Conservation (phyloP, 805 yeast species). For the Yamadazyma laniorum region DNA sequence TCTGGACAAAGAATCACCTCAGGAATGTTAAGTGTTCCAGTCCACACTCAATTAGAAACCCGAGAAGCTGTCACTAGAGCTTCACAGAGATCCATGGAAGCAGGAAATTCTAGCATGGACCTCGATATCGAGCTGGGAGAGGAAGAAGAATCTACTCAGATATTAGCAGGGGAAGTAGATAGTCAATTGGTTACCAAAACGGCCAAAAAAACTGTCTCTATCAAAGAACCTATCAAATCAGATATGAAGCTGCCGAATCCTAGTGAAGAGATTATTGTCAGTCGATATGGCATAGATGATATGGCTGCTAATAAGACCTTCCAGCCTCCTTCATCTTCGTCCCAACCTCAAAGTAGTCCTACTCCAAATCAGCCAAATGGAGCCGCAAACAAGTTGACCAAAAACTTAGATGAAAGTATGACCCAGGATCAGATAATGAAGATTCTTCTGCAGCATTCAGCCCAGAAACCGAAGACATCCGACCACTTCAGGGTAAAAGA, state of each 20-base stretch:
- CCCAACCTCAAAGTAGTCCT: constrained; percentile 10
- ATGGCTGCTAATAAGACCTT: constrained; percentile 9
- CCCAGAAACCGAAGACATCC: not conserved
- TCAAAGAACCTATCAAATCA: no score
- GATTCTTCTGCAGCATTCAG: not conserved
- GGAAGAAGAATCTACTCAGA: constrained; percentile 1
- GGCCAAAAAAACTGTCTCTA: no score
- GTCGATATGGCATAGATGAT: no score
- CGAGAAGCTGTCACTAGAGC: constrained; percentile 15
- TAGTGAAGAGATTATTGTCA: no score
- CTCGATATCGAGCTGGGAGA: constrained; percentile 5
- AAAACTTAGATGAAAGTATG: not conserved
- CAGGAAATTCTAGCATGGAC: no score
- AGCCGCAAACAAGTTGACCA: not conserved
- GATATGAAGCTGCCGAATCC: no score
- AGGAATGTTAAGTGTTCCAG: constrained; percentile 40
- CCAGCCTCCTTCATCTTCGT: constrained; percentile 8
- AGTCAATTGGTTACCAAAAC: no score
- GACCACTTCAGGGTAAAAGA: not conserved
- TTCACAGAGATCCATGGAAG: not conserved
- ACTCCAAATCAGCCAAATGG: not conserved
- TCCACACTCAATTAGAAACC: constrained; percentile 26
- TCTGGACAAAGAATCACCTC: constrained; percentile 34
- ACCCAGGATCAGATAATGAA: not conserved
- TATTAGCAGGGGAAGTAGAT: no score